Evolutionary conservation across 257 asterid genomes (phyloP).

Genomic region (Sherardia arvensis): DNA sequence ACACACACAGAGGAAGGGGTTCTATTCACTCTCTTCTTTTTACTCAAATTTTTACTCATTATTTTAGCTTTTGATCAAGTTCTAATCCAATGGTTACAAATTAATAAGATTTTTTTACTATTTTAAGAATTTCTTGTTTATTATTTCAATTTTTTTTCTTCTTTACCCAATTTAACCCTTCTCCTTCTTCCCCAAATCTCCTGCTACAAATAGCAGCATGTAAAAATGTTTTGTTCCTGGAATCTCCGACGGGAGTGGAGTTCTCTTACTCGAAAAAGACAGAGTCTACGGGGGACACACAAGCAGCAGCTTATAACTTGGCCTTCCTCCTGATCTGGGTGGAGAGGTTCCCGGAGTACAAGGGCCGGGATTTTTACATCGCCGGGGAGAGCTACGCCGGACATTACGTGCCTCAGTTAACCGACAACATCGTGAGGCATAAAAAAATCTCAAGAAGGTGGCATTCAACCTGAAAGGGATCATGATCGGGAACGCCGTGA

Average conservation of each 20-base stretch:
- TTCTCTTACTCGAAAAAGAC: background rate
- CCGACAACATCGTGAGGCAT: constrained; percentile 47
- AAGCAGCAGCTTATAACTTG: background rate
- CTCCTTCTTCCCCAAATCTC: too few species aligned
- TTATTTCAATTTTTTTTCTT: too few species aligned
- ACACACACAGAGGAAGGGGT: too few species aligned
- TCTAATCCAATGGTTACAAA: too few species aligned
- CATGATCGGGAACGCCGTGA: constrained; percentile 62
- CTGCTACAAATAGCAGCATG: too few species aligned
- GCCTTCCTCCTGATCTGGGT: background rate
- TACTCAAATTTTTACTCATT: too few species aligned
- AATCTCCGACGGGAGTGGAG: too few species aligned
- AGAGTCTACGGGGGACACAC: background rate
- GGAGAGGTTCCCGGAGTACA: background rate
- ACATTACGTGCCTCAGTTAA: constrained; percentile 68
- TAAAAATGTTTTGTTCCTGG: background rate
- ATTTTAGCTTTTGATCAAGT: too few species aligned
- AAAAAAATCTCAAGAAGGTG: constrained; percentile 39
- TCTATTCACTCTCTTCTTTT: too few species aligned
- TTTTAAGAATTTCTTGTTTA: too few species aligned
- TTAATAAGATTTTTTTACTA: too few species aligned
- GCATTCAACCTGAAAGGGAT: constrained; percentile 84
- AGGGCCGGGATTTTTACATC: background rate
- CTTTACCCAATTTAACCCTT: too few species aligned
- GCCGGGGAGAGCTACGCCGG: constrained; percentile 68